phyloP scores from a whole-genome alignment of 257 asterid species.

The Knoxia roxburghii region DNA sequence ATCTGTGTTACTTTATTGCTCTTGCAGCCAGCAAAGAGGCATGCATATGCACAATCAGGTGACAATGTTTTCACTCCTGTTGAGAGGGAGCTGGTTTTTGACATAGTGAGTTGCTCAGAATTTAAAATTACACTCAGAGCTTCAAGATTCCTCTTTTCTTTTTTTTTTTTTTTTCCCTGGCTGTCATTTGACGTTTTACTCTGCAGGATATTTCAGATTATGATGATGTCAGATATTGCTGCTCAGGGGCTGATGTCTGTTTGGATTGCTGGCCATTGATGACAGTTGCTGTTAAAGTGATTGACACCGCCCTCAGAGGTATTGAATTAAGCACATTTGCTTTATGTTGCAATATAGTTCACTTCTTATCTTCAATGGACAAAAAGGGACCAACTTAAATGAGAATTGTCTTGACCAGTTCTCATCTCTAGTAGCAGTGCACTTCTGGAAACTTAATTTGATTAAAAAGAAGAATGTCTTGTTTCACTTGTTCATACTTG shows the following conservation, averaged over 20 bases:
- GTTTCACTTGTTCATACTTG: not conserved
- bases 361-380: not conserved
- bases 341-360: not conserved
- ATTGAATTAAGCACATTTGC: not conserved
- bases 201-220: slow-evolving; percentile 87
- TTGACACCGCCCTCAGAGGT: slow-evolving; percentile 94
- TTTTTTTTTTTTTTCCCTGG: too few relatives aligned
- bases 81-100: slow-evolving; percentile 85
- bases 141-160: not conserved
- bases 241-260: slow-evolving; percentile 94
- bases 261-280: slow-evolving; percentile 89
- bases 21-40: slow-evolving; percentile 83
- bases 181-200: slow-evolving; percentile 14
- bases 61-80: slow-evolving; percentile 67
- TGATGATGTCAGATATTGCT: slow-evolving; percentile 94
- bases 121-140: not conserved
- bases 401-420: too few relatives aligned
- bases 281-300: slow-evolving; percentile 86
- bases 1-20: slow-evolving; percentile 10
- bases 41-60: slow-evolving; percentile 81
- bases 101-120: slow-evolving; percentile 57
- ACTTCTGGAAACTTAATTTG: not conserved
- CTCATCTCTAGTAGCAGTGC: not conserved
- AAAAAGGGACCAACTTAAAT: not conserved
- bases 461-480: not conserved